phyloP scores from a whole-genome alignment of 2,329 filamentous ascomycete genomes.

The Hortaea sp. region DNA sequence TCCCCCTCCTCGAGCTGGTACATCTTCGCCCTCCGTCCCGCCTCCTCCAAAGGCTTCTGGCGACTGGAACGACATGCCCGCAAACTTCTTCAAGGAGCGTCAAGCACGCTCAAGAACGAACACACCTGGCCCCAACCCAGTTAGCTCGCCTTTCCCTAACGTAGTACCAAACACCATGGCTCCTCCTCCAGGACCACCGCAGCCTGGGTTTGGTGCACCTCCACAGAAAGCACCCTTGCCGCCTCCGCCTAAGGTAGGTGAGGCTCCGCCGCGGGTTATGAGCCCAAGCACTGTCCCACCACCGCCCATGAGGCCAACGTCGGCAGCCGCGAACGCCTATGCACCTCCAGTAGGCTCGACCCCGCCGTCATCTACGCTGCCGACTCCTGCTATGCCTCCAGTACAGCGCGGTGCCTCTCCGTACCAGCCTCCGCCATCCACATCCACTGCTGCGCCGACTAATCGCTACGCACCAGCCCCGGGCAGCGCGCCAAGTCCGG shows the following conservation, averaged over 20 bases:
- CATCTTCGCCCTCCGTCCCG: constrained; percentile 52
- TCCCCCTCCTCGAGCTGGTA: constrained; percentile 56
- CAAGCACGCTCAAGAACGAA: constrained; percentile 51
- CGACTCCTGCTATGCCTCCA: constrained; percentile 42
- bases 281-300: constrained; percentile 56
- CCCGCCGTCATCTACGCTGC: constrained; percentile 32
- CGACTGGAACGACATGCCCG: constrained; percentile 91
- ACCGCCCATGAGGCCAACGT: constrained; percentile 39
- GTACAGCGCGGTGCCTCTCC: constrained; percentile 70
- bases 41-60: constrained; percentile 62
- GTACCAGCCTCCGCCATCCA: constrained; percentile 68
- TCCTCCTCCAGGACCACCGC: constrained; percentile 45
- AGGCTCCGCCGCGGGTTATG: constrained; percentile 54
- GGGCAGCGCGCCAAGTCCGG: constrained; percentile 41
- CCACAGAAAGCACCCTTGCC: constrained; percentile 61
- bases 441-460: constrained; percentile 50
- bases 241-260: constrained; percentile 72
- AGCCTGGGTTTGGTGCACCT: constrained; percentile 33
- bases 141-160: constrained; percentile 66
- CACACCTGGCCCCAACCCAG: constrained; percentile 61
- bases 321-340: constrained; percentile 53
- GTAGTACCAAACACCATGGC: constrained; percentile 42
- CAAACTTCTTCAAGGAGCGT: constrained; percentile 63
- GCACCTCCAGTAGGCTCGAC: constrained; percentile 45
- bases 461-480: constrained; percentile 65